Base-by-base conservation (phyloP, 352 stramenopile genomes). In the Globisporangium barbulae region DNA sequence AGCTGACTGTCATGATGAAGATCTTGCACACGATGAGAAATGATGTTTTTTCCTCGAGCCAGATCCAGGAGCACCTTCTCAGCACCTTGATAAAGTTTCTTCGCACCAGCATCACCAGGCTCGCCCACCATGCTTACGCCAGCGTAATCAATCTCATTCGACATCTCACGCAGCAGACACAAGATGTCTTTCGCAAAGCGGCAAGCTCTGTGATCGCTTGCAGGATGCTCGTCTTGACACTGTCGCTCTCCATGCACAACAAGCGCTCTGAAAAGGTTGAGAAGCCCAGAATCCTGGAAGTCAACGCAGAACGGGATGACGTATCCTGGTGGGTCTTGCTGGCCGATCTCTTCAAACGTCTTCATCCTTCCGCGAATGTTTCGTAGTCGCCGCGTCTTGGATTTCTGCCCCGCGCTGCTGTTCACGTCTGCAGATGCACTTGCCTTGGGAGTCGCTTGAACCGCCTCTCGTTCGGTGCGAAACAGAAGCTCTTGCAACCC, bases 251-350 rank as follows among this genome's bases (percentile, higher is more conserved):
- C 30, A 28, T 65, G 75, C 56, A 67, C 57, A 22, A 37, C 66
- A 3, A 78, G 65, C 33, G 71, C 73, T 57, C 49, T 53, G 13
- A 83, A 54, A 64, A 81, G 66, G 28, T 72, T 65, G 7, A 80
- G 44, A 21, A 88, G 37, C n/a, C 79, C 75, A 5, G 67, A 25
- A 37, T 86, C 74, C 12, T 72, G 59, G 62, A 90, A 89, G 61
- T 89, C 79, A 10, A 84, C 59, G 42, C 70, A 86, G 66, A 89
- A 92, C 1, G 83, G 83, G 41, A 90, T 71, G 37, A 81, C 69
- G 53, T 89, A 85, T 17, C 81, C 83, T 17, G 68, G 69, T 45
- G 61, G 61, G 74, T 93, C 81, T 8, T 60, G 58, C 9, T 68
- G 21, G 25, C 53, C 37, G 47, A 83, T 41, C 12, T 76, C 64